Conservation (phyloP, 2,329 filamentous ascomycete genomes). For the Aspergillus sergii region DNA sequence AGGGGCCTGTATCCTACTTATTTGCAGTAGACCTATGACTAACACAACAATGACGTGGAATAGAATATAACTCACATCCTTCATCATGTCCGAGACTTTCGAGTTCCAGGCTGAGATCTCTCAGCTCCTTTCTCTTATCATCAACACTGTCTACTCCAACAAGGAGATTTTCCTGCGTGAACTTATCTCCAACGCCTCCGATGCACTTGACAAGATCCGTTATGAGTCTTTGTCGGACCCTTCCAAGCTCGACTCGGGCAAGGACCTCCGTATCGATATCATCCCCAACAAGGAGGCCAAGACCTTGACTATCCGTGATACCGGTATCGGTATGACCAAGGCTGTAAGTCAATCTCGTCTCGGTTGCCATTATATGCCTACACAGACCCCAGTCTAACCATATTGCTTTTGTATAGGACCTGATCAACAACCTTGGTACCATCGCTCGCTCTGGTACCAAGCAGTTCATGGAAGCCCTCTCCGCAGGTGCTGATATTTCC, state of each 20-base stretch:
- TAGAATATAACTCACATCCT: conserved; percentile 24
- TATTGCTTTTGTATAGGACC: conserved; percentile 62
- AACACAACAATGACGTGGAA: neutral
- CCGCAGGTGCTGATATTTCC: conserved; percentile 97
- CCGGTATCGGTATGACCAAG: conserved; percentile 99
- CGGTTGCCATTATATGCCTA: neutral
- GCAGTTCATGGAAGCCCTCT: conserved; percentile 99
- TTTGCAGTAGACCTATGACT: neutral
- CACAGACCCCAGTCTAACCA: conserved; percentile 7
- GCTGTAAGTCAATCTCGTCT: conserved; percentile 67
- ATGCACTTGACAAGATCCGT: conserved; percentile 99
- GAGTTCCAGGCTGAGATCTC: conserved; percentile 99
- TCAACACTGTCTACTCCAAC: conserved; percentile 99
- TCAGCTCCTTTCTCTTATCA: conserved; percentile 99
- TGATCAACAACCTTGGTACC: conserved; percentile 99
- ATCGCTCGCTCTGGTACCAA: conserved; percentile 99
- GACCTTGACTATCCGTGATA: conserved; percentile 96
- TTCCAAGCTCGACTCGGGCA: conserved; percentile 93
- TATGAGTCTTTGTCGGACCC: conserved; percentile 98
- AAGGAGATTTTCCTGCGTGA: conserved; percentile 99
- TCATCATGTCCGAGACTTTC: conserved; percentile 91
- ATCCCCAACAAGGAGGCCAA: conserved; percentile 97
- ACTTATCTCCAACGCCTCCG: conserved; percentile 96
- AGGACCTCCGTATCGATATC: conserved; percentile 98
- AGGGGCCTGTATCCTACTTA: neutral